Base-by-base conservation (phyloP, 176 grass and related monocot species). In the Eragrostis nindensis region DNA sequence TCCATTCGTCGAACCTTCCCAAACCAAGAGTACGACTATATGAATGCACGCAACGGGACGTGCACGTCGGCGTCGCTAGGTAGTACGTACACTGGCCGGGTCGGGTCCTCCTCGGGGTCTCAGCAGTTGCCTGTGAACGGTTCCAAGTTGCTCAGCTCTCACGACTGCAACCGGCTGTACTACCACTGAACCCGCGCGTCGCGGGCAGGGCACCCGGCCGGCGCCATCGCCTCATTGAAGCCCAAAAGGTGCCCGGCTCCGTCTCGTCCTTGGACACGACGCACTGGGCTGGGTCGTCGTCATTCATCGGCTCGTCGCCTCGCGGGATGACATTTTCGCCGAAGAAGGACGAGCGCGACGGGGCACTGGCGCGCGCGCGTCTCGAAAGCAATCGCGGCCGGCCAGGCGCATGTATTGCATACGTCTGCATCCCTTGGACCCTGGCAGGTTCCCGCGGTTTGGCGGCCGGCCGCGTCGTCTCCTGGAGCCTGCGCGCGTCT, bases 211-310 rank as follows among this genome's bases (percentile, higher is more conserved):
- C 52, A 8, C 17, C 17, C 17, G 19, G 57, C 46, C 32, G 18
- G 29, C 46, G 36, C 73, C 73, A 62, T 43, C 53, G 6, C 2
- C 16, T 40, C 70, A 73, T 67, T 79, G 2, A 83, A 49, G 68
- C 80, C 40, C 39, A 22, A 87, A 83, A 87, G 57, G 66, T 24
- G 71, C 18, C 17, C 1, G 41, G 21, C 3, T 47, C 21, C 68
- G 17, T 2, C 11, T 54, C 70, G 46, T 16, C n/a, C 2, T 32
- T 8, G n/a, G n/a, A 16, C 70, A 38, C 65, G 48, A 19, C 18
- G 29, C 50, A 49, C 6, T 3, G 5, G 15, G 5, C 3, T n/a
- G 0, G 11, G 30, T 59, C 38, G 5, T 18, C 38, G 12, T 56
- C 14, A 24, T 44, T 56, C 14, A 24, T 44, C 50, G 21, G 32